Evolutionary conservation across 129 eudicot species (phyloP).

Genomic region (Saussurea involucrata): DNA sequence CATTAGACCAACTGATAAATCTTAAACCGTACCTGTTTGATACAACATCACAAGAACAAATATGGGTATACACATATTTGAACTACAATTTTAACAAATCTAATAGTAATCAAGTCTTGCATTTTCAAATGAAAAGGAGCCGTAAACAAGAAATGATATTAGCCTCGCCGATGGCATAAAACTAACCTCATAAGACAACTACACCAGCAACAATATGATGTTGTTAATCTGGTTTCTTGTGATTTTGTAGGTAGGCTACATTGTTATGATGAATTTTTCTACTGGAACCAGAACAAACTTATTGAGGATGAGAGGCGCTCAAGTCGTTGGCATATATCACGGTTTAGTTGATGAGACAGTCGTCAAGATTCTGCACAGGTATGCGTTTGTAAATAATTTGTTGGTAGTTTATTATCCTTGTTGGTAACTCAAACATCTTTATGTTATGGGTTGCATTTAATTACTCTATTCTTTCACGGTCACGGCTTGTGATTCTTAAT

Average conservation of each 20-base stretch:
- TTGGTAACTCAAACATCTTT: not conserved
- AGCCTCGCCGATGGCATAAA: too few species aligned
- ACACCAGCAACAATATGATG: too few species aligned
- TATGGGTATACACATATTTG: too few species aligned
- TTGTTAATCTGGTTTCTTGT: not conserved
- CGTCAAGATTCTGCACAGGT: constrained; percentile 73
- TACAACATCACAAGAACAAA: too few species aligned
- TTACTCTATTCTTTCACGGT: not conserved
- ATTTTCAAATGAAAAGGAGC: too few species aligned
- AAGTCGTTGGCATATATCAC: constrained; percentile 85
- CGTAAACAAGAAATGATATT: too few species aligned
- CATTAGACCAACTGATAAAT: too few species aligned
- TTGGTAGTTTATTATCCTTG: not conserved
- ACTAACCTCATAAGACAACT: too few species aligned
- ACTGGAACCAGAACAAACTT: constrained; percentile 63
- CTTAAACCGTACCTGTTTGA: too few species aligned
- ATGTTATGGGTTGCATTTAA: not conserved
- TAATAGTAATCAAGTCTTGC: too few species aligned
- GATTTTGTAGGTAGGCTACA: constrained; percentile 75
- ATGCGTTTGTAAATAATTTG: constrained; percentile 3
- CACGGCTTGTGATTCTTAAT: not conserved
- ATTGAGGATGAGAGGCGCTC: constrained; percentile 74
- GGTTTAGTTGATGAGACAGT: constrained; percentile 70
- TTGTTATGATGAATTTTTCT: constrained; percentile 75
- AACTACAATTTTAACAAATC: too few species aligned